Base-by-base conservation (phyloP, 2,329 filamentous ascomycete genomes). In the Fusarium veterinarium region DNA sequence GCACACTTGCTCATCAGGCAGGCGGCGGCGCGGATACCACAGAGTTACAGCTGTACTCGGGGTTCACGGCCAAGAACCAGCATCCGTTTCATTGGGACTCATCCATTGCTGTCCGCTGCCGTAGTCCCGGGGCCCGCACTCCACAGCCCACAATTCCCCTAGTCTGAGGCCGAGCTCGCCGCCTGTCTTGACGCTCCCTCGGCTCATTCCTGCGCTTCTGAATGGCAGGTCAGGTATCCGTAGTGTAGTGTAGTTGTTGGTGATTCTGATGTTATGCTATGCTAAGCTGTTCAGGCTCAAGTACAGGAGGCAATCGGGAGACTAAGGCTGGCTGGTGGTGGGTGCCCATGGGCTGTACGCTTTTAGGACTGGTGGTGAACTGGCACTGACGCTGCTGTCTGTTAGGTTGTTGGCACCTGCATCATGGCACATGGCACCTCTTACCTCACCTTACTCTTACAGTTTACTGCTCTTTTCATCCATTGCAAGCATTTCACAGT, bases 121-220 rank as follows among this genome's bases (percentile, higher is more conserved):
- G 71, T 74, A 74, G 71, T 74, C 63, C 71, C 71, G 67, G 67
- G 60, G 71, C 71, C 71, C 71, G 71, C 67, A 63, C 71, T 74
- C 67, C 71, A 74, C 67, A 61, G 31, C 58, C 71, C 71, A 74
- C 71, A 74, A 66, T 62, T 45, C 48, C 70, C 60, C 58, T 72
- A 44, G 67, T 63, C 55, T 53, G 35, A 63, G 60, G 44, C 64
- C 62, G 66, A 73, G 63, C 71, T 67, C 53, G 71, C 61, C 70
- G 60, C 49, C 64, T 58, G 44, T 59, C 61, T 58, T 67, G 60
- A 72, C 57, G 58, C 57, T 63, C 38, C 52, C 66, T 71, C 66
- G 71, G 67, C 71, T 62, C 67, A 68, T 73, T 73, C 58, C 69
- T 58, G 62, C 45, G 67, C 52, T 60, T 46, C 44, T 69, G 51